Evolutionary conservation across 75 land plant genomes (phyloP), one percentile per base, ranked within the genome.

Genomic region (Picea sitchensis): DNA sequence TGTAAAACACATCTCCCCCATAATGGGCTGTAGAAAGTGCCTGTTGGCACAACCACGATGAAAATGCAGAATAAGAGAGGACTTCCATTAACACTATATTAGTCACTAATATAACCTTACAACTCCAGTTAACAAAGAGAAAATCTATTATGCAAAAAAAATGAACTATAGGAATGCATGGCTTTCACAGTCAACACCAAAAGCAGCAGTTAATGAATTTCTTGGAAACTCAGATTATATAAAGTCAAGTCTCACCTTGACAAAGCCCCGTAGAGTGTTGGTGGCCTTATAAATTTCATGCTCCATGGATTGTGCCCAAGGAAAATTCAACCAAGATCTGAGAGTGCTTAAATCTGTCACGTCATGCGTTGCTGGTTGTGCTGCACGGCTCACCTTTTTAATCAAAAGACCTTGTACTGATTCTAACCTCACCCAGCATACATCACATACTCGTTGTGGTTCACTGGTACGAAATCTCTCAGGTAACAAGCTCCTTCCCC

Each of bases 211-310:
- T 14, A 41, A 11, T 38, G n/a, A 68, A 38, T 38, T 20, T 18
- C 38, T 38, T 71, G n/a, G n/a, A 71, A 75, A 8, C 76, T 57
- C 13, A 3, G 7, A 32, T 57, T 14, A 0, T 12, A n/a, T 17
- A n/a, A 31, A 79, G 73, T 20, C 32, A 57, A 47, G 3, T 76
- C 59, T 80, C 73, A 94, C 97, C 91, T 91, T 86, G 58, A 68
- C 73, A 77, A 90, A 95, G 78, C 87, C 86, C 14, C 90, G 90
- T 20, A 98, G 82, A 15, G 92, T 89, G 80, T 98, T 98, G 65
- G 99, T 85, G 21, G 99, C 99, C 86, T 98, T 98, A 80, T 91
- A 98, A 73, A 98, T 93, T 76, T 98, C 99, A 84, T 95, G 84
- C 77, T 98, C 96, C 98, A 95, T 91, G 9, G 96, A 85, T 51